Percentiles rank a stretch among this genome's conserved stretches.
Evolutionary conservation across 169 alveolate species (phyloP).

Genomic region (Amoebophrya sp.): DNA sequence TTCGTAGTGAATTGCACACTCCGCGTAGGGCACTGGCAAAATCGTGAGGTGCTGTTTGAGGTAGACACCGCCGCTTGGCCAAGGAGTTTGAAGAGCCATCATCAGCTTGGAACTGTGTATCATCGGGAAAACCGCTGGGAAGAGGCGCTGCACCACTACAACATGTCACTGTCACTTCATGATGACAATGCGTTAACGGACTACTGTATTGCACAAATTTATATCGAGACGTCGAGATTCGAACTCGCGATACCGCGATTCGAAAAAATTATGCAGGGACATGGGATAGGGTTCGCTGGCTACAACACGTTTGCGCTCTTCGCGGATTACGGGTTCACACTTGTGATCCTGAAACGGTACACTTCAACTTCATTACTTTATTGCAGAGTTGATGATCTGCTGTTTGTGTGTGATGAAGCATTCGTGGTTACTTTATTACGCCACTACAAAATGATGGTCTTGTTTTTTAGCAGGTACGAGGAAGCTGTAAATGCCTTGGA

Average conservation of each 20-base stretch:
- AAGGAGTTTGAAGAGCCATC: not conserved
- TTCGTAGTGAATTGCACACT: not conserved
- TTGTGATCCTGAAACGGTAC: not conserved
- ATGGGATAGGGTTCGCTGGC: slow-evolving; percentile 26
- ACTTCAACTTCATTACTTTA: not conserved
- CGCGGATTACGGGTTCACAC: slow-evolving; percentile 26
- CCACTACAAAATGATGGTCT: too few relatives aligned
- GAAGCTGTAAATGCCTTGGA: not conserved
- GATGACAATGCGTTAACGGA: slow-evolving; percentile 30
- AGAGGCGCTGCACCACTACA: slow-evolving; percentile 17
- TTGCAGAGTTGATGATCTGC: too few relatives aligned
- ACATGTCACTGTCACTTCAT: not conserved
- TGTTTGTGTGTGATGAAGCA: too few relatives aligned
- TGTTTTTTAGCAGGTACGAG: slow-evolving; percentile 27
- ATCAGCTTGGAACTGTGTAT: not conserved
- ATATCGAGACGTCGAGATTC: not conserved
- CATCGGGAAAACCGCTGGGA: slow-evolving; percentile 21
- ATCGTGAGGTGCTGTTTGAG: not conserved
- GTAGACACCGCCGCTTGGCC: slow-evolving; percentile 26
- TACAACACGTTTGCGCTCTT: slow-evolving; percentile 17
- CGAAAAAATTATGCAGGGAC: not conserved
- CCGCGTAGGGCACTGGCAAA: slow-evolving; percentile 22
- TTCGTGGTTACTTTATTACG: too few relatives aligned
- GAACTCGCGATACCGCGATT: not conserved
- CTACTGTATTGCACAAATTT: slow-evolving; percentile 16